Conservation (phyloP, 768 basidiomycete species). For the Xerocomellus amylosporus region DNA sequence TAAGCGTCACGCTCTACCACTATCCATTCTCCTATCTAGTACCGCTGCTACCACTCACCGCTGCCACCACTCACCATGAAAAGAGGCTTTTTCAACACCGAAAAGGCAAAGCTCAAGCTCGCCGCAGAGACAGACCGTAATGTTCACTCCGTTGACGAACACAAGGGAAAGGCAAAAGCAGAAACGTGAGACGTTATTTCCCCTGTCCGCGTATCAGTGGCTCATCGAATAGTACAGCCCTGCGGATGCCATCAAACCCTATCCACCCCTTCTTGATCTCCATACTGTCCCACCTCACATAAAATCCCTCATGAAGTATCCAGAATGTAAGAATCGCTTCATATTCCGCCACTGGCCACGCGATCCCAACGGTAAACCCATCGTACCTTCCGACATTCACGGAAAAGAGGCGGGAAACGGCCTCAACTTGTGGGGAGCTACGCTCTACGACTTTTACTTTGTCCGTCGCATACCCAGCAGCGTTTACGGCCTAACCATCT, state of each 20-base stretch:
- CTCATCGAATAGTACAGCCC: not conserved
- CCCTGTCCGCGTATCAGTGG: not conserved
- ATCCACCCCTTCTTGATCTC: slow-evolving; percentile 1
- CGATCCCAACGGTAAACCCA: slow-evolving; percentile 21
- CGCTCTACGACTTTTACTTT: slow-evolving; percentile 30
- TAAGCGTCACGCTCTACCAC: no score
- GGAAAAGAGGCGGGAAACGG: slow-evolving; percentile 25
- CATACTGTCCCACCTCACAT: not conserved
- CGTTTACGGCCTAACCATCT: not conserved
- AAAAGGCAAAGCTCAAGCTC: slow-evolving; percentile 26
- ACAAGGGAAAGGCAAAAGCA: slow-evolving; percentile 1
- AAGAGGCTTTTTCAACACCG: slow-evolving; percentile 22
- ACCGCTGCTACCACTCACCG: no score
- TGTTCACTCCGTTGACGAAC: not conserved
- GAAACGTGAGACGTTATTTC: not conserved
- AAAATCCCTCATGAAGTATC: not conserved
- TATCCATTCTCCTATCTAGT: not conserved
- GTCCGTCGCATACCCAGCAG: slow-evolving; percentile 4
- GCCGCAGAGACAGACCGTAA: slow-evolving; percentile 13
- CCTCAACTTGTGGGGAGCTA: slow-evolving; percentile 26
- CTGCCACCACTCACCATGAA: slow-evolving; percentile 26
- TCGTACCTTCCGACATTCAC: slow-evolving; percentile 4
- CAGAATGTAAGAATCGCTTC: slow-evolving; percentile 4
- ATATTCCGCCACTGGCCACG: slow-evolving; percentile 28
- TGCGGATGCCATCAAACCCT: not conserved